Base-by-base conservation (phyloP, 2,329 filamentous ascomycete genomes). In the Aspergillus sp. region DNA sequence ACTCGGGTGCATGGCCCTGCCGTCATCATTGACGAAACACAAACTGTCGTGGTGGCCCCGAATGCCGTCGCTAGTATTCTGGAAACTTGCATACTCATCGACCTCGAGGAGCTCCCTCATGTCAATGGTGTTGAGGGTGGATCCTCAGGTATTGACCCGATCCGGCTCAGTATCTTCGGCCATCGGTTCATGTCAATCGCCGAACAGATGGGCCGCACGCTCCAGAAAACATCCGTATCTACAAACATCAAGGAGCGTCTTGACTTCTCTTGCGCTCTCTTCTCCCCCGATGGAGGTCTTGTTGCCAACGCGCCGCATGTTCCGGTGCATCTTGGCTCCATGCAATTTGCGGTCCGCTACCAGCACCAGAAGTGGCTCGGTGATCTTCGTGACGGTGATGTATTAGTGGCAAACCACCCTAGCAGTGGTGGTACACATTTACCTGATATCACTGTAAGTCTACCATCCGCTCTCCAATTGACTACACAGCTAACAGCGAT, bases 21-120 rank as follows among this genome's bases (percentile, higher is more conserved):
- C 0, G 89, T 97, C 75, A 85, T 97, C 63, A 92, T 92, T 2
- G 93, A 80, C 56, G 69, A 78, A 36, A 80, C 78, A 0, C 94
- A 97, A 76, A 98, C 94, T 0, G 95, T 98, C 63, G 91, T 97
- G 0, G 88, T 97, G 2, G 91, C 91, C 0, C 94, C 93, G 0
- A 85, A 85, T 30, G 86, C 92, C 2, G 86, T 87, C 21, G 94
- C 93, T 0, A 78, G 92, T 23, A 82, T 97, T 32, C 87, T 96
- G 17, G 84, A 91, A 63, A 96, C 92, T 0, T 94, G 97, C 69
- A 91, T 97, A 7, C 84, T 97, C 6, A 93, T 97, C 70, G 92
- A 97, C 65, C 85, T 95, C 43, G 86, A 88, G 57, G 87, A 79
- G 65, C 79, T 65, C 13, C 84, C 72, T 63, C 63, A 65, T 7